Evolutionary conservation across 768 basidiomycete genomes (phyloP).

Genomic region (Xerocomellus intermedius): DNA sequence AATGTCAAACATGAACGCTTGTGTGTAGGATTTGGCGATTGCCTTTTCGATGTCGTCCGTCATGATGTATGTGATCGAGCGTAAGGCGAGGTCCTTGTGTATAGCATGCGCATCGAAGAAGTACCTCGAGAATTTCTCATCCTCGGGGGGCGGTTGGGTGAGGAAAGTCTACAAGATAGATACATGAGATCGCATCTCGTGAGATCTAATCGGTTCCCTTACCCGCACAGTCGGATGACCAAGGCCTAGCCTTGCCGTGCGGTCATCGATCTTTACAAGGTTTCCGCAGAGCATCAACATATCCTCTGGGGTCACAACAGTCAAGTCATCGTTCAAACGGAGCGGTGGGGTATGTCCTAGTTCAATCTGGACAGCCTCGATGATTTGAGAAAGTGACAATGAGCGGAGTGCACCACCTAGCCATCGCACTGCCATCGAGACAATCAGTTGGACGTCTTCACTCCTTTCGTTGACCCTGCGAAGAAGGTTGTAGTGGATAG

Average conservation of each 20-base stretch:
- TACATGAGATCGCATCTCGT: background rate
- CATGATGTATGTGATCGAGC: constrained; percentile 31
- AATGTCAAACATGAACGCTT: constrained; percentile 26
- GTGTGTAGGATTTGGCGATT: constrained; percentile 22
- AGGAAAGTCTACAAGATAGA: constrained; percentile 21
- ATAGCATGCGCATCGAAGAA: constrained; percentile 23
- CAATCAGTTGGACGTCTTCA: constrained; percentile 24
- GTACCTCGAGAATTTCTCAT: constrained; percentile 11
- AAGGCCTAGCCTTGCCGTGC: constrained; percentile 19
- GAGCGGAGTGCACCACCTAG: constrained; percentile 28
- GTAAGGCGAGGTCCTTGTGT: constrained; percentile 29
- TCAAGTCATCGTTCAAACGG: constrained; percentile 24
- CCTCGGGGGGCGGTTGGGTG: constrained; percentile 15
- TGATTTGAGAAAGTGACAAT: constrained; percentile 26
- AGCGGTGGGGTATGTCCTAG: constrained; percentile 20
- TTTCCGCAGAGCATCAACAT: constrained; percentile 28
- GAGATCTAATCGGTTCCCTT: background rate
- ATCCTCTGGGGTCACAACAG: constrained; percentile 25
- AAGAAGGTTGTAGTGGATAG: constrained; percentile 22
- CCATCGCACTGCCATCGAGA: constrained; percentile 25
- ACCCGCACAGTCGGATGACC: constrained; percentile 26
- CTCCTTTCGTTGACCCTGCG: constrained; percentile 21
- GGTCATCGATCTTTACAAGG: constrained; percentile 27
- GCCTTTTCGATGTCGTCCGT: constrained; percentile 23
- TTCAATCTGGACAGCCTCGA: constrained; percentile 31